Percentiles rank a stretch among this genome's conserved stretches.
These are phyloP conservation scores for Leptographium procerum DNA, from an alignment of 2,329 filamentous ascomycete genomes.

Conservation along the genomic window DNA sequence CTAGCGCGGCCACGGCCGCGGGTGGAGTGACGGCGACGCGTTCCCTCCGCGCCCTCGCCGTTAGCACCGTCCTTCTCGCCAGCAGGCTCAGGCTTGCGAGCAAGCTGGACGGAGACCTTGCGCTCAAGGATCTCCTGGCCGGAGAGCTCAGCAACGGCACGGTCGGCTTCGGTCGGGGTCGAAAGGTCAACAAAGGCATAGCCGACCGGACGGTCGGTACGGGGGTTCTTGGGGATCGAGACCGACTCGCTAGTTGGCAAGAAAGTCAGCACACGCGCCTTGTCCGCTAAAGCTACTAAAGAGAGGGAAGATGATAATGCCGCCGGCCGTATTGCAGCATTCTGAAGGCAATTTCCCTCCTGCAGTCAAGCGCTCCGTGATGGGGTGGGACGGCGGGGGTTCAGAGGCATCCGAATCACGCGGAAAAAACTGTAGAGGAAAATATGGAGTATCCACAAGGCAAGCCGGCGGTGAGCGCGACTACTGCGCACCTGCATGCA, in stretches of 20 bases:
- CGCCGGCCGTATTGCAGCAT: not conserved
- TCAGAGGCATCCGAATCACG: not conserved
- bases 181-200: slow-evolving; percentile 98
- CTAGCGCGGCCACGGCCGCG: slow-evolving; percentile 56
- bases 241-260: slow-evolving; percentile 68
- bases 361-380: not conserved
- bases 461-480: not conserved
- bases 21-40: slow-evolving; percentile 50
- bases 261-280: slow-evolving; percentile 22
- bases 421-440: not conserved
- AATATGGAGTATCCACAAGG: not conserved
- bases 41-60: slow-evolving; percentile 62
- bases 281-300: not conserved
- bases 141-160: slow-evolving; percentile 88
- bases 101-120: slow-evolving; percentile 98
- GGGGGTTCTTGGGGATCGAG: slow-evolving; percentile 98
- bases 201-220: slow-evolving; percentile 94
- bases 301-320: not conserved
- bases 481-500: not conserved
- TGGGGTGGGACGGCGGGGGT: too few relatives aligned
- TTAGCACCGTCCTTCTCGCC: slow-evolving; percentile 70
- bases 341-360: not conserved
- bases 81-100: slow-evolving; percentile 86
- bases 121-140: slow-evolving; percentile 96
- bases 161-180: slow-evolving; percentile 86